These are phyloP conservation scores for Cladophialophora exuberans DNA, from an alignment of 2,329 filamentous ascomycete species.

Conservation along the genomic window DNA sequence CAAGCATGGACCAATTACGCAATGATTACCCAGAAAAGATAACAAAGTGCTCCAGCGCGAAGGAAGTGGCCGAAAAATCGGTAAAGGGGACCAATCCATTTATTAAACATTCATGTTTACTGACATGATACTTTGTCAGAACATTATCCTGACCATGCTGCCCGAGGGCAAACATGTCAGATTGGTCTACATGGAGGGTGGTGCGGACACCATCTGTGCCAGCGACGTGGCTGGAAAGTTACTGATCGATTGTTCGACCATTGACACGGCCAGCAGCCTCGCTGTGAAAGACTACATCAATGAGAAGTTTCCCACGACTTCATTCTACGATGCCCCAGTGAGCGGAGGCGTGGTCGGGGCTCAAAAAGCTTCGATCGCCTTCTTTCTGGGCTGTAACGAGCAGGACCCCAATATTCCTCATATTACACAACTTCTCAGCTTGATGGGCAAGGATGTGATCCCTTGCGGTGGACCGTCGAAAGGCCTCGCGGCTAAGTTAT, in stretches of 20 bases:
- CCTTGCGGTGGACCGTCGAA: slow-evolving; percentile 60
- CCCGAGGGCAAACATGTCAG: slow-evolving; percentile 41
- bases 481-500: slow-evolving; percentile 62
- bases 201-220: slow-evolving; percentile 43
- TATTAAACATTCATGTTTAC: not conserved
- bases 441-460: slow-evolving; percentile 59
- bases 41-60: slow-evolving; percentile 46
- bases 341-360: slow-evolving; percentile 58
- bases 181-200: slow-evolving; percentile 49
- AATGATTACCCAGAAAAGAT: slow-evolving; percentile 45
- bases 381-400: slow-evolving; percentile 57
- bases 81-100: slow-evolving; percentile 39
- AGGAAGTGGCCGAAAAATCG: slow-evolving; percentile 54
- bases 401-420: slow-evolving; percentile 50
- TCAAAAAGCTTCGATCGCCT: slow-evolving; percentile 55
- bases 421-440: slow-evolving; percentile 49
- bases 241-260: slow-evolving; percentile 61
- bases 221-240: slow-evolving; percentile 50
- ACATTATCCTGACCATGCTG: slow-evolving; percentile 42
- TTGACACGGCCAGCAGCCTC: slow-evolving; percentile 53
- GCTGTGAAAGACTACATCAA: slow-evolving; percentile 28
- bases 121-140: slow-evolving; percentile 31
- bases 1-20: slow-evolving; percentile 48
- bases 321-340: slow-evolving; percentile 59
- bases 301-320: slow-evolving; percentile 36